Base-by-base conservation (phyloP, 306 rosid species). In the Quillaja saponaria region DNA sequence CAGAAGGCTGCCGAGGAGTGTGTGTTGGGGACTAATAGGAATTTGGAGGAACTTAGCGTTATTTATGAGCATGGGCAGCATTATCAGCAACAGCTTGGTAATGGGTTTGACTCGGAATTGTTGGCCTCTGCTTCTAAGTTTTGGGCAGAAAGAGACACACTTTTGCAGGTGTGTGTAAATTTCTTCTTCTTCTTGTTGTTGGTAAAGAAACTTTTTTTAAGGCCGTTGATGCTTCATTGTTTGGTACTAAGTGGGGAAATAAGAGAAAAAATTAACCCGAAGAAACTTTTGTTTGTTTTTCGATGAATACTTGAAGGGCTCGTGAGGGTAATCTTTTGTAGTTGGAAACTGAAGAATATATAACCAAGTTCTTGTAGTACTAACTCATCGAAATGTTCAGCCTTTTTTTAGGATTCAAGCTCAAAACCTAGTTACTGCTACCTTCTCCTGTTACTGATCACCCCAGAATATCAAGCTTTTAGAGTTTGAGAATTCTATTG, bases 51-150 rank as follows among this genome's bases (percentile, higher is more conserved):
- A 9, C 67, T 60, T 7, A 76, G 71, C 9, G 70, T 67, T 58
- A 33, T 63, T 9, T 86, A 49, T 71, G 74, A 63, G 3, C 76
- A 69, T 2, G 42, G 44, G 20, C 61, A 59, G 16, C 61, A 59
- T 5, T 49, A 55, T 9, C 68, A 48, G 18, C 77, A 70, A 37
- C 42, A 67, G 34, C 61, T 39, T 60, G 63, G 49, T 49, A 78
- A 78, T 58, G 88, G 78, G 12, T 81, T 89, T 57, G 85, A 78
- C 67, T 71, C 95, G n/a, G 91, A 90, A 75, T 80, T 84, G 64
- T 37, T 90, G 48, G 84, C 88, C 11, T 81, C 86, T 64, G 87
- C 87, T 71, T 84, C 97, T 5, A 86, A 84, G 57, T 63, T 76
- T 19, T 80, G 84, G 94, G 76, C 89, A 2, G 90, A 83, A 41